Percentiles rank a stretch among this genome's conserved stretches.
Conservation (phyloP, 352 stramenopile genomes). For the Pythium sukuiense region DNA sequence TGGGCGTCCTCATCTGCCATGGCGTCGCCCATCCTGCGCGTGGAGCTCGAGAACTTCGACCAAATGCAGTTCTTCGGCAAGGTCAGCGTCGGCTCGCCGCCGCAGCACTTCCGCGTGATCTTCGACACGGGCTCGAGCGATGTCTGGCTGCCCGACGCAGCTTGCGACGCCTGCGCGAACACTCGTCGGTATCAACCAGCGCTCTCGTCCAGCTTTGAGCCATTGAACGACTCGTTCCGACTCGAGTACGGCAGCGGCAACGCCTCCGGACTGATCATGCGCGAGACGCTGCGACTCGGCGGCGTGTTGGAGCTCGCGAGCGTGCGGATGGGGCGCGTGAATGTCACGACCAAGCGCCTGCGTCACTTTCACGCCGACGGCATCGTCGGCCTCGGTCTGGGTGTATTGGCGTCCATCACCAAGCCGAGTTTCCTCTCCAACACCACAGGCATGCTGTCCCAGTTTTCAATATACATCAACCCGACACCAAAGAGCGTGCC, state of each 20-base stretch:
- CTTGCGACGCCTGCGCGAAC: conserved; percentile 47
- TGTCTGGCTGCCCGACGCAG: conserved; percentile 51
- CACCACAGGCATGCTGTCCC: conserved; percentile 28
- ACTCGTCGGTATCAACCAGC: conserved; percentile 38
- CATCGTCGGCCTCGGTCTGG: conserved; percentile 62
- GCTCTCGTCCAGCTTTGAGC: conserved; percentile 37
- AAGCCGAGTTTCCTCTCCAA: conserved; percentile 42
- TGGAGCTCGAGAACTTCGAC: conserved; percentile 73
- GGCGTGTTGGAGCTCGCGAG: conserved; percentile 31
- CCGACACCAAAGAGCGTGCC: conserved; percentile 40
- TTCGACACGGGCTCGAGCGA: conserved; percentile 81
- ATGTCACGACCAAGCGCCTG: conserved; percentile 42
- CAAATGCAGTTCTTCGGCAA: conserved; percentile 76
- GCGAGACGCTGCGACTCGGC: conserved; percentile 48
- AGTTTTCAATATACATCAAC: conserved; percentile 75
- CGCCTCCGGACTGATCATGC: conserved; percentile 44
- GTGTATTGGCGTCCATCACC: conserved; percentile 56
- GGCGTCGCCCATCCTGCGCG: conserved; percentile 36
- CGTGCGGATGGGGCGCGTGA: conserved; percentile 52
- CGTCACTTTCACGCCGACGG: conserved; percentile 61
- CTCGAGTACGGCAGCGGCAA: conserved; percentile 74
- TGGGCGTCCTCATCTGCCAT: background rate
- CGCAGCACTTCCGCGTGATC: conserved; percentile 68
- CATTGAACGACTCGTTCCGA: conserved; percentile 38
- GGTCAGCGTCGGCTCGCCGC: conserved; percentile 58